Conservation (phyloP, 2,329 filamentous ascomycete species). For the Phoma sp. region DNA sequence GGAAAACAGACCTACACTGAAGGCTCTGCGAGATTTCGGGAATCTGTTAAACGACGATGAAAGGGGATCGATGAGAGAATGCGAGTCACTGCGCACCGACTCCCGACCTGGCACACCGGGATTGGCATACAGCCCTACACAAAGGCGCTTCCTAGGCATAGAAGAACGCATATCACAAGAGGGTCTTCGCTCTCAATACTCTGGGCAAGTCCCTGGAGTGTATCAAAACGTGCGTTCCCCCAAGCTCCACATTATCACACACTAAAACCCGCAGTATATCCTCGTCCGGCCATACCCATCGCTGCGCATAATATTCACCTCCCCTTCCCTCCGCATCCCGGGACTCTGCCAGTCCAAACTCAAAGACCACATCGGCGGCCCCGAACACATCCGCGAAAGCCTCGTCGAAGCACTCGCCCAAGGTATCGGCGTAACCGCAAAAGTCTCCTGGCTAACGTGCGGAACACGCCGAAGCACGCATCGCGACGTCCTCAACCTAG, state of each 20-base stretch:
- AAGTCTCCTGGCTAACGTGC: slow-evolving; percentile 66
- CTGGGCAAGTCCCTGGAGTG: slow-evolving; percentile 57
- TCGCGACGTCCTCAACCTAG: neutral
- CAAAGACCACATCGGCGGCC: slow-evolving; percentile 56
- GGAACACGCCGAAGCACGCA: neutral
- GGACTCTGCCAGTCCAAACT: slow-evolving; percentile 55
- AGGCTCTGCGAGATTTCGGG: slow-evolving; percentile 34
- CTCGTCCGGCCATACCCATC: slow-evolving; percentile 56
- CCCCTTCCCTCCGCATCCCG: slow-evolving; percentile 54
- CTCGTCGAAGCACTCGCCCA: slow-evolving; percentile 66
- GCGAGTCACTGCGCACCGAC: slow-evolving; percentile 65
- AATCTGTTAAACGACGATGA: slow-evolving; percentile 46
- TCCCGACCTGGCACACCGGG: slow-evolving; percentile 65
- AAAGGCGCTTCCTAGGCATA: slow-evolving; percentile 40
- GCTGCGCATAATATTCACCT: slow-evolving; percentile 57
- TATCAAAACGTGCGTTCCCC: slow-evolving; percentile 61
- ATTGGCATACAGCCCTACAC: slow-evolving; percentile 40
- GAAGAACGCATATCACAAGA: slow-evolving; percentile 43
- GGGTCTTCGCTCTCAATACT: slow-evolving; percentile 43
- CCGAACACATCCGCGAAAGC: slow-evolving; percentile 58
- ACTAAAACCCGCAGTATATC: slow-evolving; percentile 47
- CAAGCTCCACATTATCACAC: neutral
- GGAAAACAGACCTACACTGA: slow-evolving; percentile 28
- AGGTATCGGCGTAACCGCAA: slow-evolving; percentile 75
- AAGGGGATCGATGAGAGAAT: slow-evolving; percentile 63